Evolutionary conservation across 2,329 filamentous ascomycete species (phyloP).

Genomic region (Ceratocystis diversiconidia): DNA sequence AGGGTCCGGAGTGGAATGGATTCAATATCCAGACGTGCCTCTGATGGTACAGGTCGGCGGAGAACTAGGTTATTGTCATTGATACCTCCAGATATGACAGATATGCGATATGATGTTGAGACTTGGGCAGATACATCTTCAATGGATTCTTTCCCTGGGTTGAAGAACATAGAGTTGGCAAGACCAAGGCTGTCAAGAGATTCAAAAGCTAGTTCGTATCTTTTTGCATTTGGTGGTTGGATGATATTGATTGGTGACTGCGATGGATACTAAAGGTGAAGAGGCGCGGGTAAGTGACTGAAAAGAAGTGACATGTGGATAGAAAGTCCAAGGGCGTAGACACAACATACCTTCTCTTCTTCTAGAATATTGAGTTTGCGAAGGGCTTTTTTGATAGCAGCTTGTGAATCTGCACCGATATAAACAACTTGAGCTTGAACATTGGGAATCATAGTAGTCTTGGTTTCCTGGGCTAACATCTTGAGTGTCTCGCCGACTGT

Average conservation of each 20-base stretch:
- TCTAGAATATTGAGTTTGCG: neutral
- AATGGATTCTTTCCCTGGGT: neutral
- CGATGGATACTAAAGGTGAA: neutral
- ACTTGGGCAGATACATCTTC: neutral
- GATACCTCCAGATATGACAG: neutral
- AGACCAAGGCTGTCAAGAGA: neutral
- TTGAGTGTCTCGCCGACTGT: conserved; percentile 7
- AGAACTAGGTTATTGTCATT: neutral
- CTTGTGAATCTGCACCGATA: conserved; percentile 1
- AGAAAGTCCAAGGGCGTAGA: neutral
- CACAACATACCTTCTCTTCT: neutral
- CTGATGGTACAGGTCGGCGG: neutral
- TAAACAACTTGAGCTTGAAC: neutral
- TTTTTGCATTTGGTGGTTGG: neutral
- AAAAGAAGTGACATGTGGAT: neutral
- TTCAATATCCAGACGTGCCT: neutral
- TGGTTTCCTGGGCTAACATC: neutral
- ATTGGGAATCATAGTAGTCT: conserved; percentile 2
- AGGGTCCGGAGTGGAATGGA: neutral
- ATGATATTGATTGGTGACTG: neutral
- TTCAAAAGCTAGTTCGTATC: neutral
- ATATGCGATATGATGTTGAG: neutral
- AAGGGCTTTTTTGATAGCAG: neutral
- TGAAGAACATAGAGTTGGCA: neutral
- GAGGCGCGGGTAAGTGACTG: neutral